Percentiles rank a stretch among this genome's conserved stretches.
These are phyloP conservation scores for Leishmania tarentolae DNA, from an alignment of 208 protist species.

Conservation along the genomic window DNA sequence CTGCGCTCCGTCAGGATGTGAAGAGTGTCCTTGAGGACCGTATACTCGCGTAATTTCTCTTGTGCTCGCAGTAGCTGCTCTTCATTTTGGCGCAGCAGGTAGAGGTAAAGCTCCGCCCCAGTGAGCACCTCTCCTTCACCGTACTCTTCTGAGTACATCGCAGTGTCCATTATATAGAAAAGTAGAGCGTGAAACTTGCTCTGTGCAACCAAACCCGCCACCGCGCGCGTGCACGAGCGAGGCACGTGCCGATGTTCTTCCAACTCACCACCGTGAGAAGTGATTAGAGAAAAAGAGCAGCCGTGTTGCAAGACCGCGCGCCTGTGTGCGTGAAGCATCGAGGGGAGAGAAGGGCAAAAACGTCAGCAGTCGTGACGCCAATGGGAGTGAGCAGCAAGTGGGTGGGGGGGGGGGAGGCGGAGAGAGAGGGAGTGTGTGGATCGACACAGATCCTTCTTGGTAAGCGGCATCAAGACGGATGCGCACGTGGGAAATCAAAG, in stretches of 20 bases:
- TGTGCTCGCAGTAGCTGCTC: slow-evolving; percentile 35
- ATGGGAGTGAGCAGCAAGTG: not conserved
- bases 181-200: not conserved
- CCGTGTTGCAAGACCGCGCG: not conserved
- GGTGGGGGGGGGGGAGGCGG: no score
- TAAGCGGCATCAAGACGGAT: not conserved
- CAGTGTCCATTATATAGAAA: not conserved
- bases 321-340: not conserved
- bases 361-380: not conserved
- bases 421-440: not conserved
- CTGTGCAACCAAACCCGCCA: not conserved
- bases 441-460: not conserved
- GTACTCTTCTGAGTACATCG: slow-evolving; percentile 29
- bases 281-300: not conserved
- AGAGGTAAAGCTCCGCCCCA: slow-evolving; percentile 71
- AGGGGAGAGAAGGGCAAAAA: not conserved
- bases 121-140: slow-evolving; percentile 59
- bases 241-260: not conserved
- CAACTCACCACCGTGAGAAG: not conserved
- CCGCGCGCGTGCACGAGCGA: not conserved
- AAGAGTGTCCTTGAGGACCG: slow-evolving; percentile 52
- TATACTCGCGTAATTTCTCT: slow-evolving; percentile 52
- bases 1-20: slow-evolving; percentile 51
- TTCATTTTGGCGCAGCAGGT: slow-evolving; percentile 59
- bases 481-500: not conserved